Evolutionary conservation across 2,329 filamentous ascomycete genomes (phyloP).

Genomic region (Beauveria varroae): DNA sequence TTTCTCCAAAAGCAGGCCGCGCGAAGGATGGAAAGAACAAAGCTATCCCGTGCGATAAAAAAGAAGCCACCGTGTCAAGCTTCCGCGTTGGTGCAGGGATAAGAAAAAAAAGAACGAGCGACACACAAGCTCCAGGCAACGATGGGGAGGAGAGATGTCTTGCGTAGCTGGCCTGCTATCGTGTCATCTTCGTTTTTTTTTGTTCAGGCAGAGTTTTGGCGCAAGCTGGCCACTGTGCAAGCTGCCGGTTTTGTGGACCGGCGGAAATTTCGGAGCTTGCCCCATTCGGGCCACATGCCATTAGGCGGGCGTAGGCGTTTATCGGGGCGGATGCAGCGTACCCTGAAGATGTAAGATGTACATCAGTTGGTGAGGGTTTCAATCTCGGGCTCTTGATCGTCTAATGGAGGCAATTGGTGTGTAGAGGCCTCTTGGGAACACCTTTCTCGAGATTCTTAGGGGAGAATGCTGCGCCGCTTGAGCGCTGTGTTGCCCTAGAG

Average conservation of each 20-base stretch:
- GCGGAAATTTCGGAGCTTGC: conserved; percentile 5
- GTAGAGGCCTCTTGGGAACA: not conserved
- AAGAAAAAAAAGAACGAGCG: conserved; percentile 5
- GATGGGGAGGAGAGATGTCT: conserved; percentile 9
- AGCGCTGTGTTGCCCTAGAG: not conserved
- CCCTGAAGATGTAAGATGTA: not conserved
- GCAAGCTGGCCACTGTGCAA: not conserved
- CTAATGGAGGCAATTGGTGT: not conserved
- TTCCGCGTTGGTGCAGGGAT: conserved; percentile 1
- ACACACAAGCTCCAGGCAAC: conserved; percentile 13
- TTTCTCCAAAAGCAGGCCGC: conserved; percentile 8
- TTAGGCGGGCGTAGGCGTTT: conserved; percentile 1
- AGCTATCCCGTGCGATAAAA: not conserved
- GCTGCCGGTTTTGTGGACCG: conserved; percentile 11
- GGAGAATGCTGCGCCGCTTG: not conserved
- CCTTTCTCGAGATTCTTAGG: not conserved
- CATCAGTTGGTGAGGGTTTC: not conserved
- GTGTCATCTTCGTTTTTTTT: conserved; percentile 13
- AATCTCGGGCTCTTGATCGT: not conserved
- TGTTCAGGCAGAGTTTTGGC: conserved; percentile 11
- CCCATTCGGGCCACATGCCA: conserved; percentile 5
- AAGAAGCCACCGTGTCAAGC: conserved; percentile 11
- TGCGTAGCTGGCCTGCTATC: conserved; percentile 12
- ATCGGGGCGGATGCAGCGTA: conserved; percentile 3
- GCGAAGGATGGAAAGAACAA: conserved; percentile 13